phyloP scores from a whole-genome alignment of 495 filamentous ascomycete species.

The Xylaria venustula region DNA sequence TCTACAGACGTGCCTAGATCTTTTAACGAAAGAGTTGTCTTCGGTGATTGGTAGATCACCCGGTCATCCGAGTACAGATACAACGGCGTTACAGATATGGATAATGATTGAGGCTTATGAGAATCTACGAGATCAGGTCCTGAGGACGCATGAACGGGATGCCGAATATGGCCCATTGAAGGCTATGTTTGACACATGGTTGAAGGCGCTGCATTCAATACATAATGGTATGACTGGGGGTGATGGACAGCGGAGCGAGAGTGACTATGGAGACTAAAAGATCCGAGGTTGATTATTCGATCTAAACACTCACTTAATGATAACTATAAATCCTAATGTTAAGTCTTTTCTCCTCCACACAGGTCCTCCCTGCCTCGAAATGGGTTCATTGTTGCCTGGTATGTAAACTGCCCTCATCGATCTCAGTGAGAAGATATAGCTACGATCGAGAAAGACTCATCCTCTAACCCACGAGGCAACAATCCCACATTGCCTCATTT shows the following conservation, averaged over 20 bases:
- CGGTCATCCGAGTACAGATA: constrained; percentile 32
- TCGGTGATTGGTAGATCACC: constrained; percentile 28
- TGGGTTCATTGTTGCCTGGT: not conserved
- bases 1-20: constrained; percentile 41
- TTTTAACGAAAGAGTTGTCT: constrained; percentile 42
- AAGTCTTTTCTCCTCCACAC: not conserved
- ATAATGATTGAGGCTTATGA: constrained; percentile 54
- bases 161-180: constrained; percentile 26
- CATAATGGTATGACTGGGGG: constrained; percentile 35
- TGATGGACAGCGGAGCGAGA: constrained; percentile 29
- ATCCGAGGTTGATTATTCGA: not conserved
- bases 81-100: constrained; percentile 56
- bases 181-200: constrained; percentile 44
- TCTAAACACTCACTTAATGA: not conserved
- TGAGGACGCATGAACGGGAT: constrained; percentile 17
- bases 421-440: not conserved
- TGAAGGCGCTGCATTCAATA: constrained; percentile 40
- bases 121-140: constrained; percentile 37
- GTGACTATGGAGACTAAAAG: constrained; percentile 27
- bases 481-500: not conserved
- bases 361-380: not conserved
- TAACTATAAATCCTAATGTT: constrained; percentile 1
- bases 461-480: not conserved
- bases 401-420: not conserved
- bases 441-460: not conserved